Evolutionary conservation across 768 basidiomycete species (phyloP).

Genomic region (Russula sp.): DNA sequence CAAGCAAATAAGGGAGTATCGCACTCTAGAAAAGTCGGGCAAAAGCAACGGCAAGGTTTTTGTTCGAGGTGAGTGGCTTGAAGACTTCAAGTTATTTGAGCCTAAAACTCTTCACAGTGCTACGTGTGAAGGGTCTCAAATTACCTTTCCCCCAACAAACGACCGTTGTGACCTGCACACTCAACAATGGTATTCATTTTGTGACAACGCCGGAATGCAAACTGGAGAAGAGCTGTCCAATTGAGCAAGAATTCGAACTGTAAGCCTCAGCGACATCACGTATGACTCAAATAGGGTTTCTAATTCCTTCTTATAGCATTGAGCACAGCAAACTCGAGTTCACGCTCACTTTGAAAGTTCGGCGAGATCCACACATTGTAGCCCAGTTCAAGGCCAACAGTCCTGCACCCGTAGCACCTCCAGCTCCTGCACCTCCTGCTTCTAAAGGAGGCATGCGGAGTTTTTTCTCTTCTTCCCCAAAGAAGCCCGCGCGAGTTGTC

Average conservation of each 20-base stretch:
- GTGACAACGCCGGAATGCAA: slow-evolving; percentile 82
- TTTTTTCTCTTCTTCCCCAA: slow-evolving; percentile 72
- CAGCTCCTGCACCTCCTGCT: slow-evolving; percentile 48
- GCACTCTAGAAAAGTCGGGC: slow-evolving; percentile 68
- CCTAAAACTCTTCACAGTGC: slow-evolving; percentile 50
- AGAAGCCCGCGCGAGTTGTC: slow-evolving; percentile 60
- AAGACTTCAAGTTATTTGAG: background rate
- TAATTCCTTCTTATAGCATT: slow-evolving; percentile 48
- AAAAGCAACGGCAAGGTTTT: slow-evolving; percentile 92
- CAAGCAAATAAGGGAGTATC: slow-evolving; percentile 81
- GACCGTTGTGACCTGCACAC: slow-evolving; percentile 76
- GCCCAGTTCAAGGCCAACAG: slow-evolving; percentile 67
- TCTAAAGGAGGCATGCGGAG: slow-evolving; percentile 65
- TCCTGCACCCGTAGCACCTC: slow-evolving; percentile 46
- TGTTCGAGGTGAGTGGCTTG: slow-evolving; percentile 64
- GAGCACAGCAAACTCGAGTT: slow-evolving; percentile 96
- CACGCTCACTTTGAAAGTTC: slow-evolving; percentile 83
- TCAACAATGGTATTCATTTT: slow-evolving; percentile 96
- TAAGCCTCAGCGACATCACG: slow-evolving; percentile 40
- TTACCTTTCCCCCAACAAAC: slow-evolving; percentile 76
- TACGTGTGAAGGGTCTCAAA: slow-evolving; percentile 67
- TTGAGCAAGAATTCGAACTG: slow-evolving; percentile 92
- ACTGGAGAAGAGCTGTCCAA: slow-evolving; percentile 55
- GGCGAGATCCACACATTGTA: slow-evolving; percentile 80
- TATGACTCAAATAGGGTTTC: background rate